Percentiles rank a stretch among this genome's conserved stretches.
Conservation (phyloP, 164 flowering plant genomes). For the Magnolia kwangsiensis region DNA sequence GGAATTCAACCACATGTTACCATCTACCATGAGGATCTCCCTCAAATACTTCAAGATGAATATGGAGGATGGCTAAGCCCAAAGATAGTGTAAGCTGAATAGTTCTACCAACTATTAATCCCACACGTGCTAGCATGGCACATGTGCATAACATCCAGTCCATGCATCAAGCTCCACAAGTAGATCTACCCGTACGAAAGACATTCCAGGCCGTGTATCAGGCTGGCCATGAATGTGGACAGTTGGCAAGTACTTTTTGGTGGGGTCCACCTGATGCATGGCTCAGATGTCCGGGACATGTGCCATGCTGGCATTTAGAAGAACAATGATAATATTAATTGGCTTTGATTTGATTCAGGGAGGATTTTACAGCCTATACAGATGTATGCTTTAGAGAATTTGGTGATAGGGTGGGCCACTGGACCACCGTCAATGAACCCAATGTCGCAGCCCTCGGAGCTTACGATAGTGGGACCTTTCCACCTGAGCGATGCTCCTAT, state of each 20-base stretch:
- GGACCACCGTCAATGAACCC: constrained; percentile 52
- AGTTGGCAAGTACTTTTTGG: no score
- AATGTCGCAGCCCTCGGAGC: constrained; percentile 28
- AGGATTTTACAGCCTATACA: constrained; percentile 12
- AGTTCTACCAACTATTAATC: no score
- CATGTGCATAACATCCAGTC: no score
- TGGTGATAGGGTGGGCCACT: constrained; percentile 42
- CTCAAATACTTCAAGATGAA: constrained; percentile 33
- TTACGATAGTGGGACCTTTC: constrained; percentile 29
- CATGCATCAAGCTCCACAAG: no score
- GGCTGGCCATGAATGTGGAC: no score
- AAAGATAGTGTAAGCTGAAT: neutral
- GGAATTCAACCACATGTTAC: constrained; percentile 33
- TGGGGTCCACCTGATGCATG: no score
- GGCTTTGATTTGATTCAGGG: neutral
- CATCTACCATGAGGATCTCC: constrained; percentile 23
- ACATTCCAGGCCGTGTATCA: no score
- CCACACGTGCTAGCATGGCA: no score
- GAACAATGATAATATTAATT: no score
- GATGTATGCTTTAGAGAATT: constrained; percentile 26
- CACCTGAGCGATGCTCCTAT: constrained; percentile 46
- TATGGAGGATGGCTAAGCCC: constrained; percentile 10
- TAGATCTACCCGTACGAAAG: no score
- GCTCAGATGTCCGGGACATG: no score
- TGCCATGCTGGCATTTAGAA: no score